Percentiles rank a stretch among this genome's conserved stretches.
Conservation (phyloP, 805 yeast species). For the Metschnikowia amazonensis region DNA sequence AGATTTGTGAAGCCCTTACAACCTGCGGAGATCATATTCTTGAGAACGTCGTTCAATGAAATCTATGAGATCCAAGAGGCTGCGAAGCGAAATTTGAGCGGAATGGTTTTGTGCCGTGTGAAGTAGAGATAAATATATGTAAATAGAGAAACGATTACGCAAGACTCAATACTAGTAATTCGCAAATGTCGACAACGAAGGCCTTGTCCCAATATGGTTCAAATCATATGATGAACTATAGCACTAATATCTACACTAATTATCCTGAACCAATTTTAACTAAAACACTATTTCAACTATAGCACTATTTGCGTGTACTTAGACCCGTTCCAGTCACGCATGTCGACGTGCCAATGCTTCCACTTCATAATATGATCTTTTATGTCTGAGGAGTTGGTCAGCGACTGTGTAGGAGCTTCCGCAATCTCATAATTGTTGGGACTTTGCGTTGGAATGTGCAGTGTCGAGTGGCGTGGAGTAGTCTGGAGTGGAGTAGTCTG, state of each 20-base stretch:
- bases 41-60: conserved; percentile 44
- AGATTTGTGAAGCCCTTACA: conserved; percentile 75
- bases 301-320: conserved; percentile 39
- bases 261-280: no score
- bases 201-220: no score
- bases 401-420: conserved; percentile 4
- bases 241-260: no score
- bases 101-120: conserved; percentile 80
- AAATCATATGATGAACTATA: no score
- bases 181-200: no score
- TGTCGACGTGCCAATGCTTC: conserved; percentile 84
- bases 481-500: not conserved
- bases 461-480: conserved; percentile 17
- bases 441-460: conserved; percentile 31
- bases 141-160: conserved; percentile 9
- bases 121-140: conserved; percentile 28
- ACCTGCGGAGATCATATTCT: conserved; percentile 85
- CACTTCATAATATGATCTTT: conserved; percentile 62
- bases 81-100: conserved; percentile 63
- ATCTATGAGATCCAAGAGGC: conserved; percentile 85
- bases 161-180: not conserved
- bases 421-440: conserved; percentile 24
- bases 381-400: conserved; percentile 43
- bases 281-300: no score
- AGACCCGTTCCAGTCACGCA: conserved; percentile 74